phyloP scores from a whole-genome alignment of 2,329 filamentous ascomycete genomes.

The Pyrenochaeta sp. region DNA sequence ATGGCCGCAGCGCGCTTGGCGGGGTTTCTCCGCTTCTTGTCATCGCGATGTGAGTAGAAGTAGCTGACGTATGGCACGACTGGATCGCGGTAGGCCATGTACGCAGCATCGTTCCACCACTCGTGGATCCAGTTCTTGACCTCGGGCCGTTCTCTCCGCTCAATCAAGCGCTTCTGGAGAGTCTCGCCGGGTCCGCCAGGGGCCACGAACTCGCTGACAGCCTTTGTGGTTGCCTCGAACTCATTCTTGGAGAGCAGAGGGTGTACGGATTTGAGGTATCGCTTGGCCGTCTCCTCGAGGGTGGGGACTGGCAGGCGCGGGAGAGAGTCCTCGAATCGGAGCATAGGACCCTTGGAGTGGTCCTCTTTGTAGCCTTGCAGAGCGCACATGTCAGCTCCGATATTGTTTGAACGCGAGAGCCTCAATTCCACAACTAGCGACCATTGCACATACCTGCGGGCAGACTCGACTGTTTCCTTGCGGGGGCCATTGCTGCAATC shows the following conservation, averaged over 20 bases:
- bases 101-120: conserved; percentile 98
- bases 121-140: conserved; percentile 94
- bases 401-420: too few species aligned
- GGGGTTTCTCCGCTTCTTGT: conserved; percentile 84
- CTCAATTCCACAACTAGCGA: too few species aligned
- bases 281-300: conserved; percentile 80
- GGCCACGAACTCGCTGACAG: conserved; percentile 85
- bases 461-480: conserved; percentile 54
- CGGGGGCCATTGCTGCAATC: conserved; percentile 47
- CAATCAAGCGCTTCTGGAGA: conserved; percentile 87
- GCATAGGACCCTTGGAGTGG: conserved; percentile 78
- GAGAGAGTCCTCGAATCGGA: conserved; percentile 86
- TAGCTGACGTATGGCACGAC: conserved; percentile 98
- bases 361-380: conserved; percentile 78
- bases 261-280: conserved; percentile 81
- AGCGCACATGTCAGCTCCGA: conserved; percentile 4
- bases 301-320: conserved; percentile 80
- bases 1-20: conserved; percentile 93
- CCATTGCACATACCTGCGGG: conserved; percentile 52
- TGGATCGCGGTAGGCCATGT: conserved; percentile 91
- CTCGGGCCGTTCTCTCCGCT: conserved; percentile 78
- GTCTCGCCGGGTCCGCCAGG: conserved; percentile 83
- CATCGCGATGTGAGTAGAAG: conserved; percentile 98
- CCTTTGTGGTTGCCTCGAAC: conserved; percentile 76
- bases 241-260: conserved; percentile 74